Base-by-base conservation (phyloP, 208 protist species). In the Acanthamoeba lenticulata region DNA sequence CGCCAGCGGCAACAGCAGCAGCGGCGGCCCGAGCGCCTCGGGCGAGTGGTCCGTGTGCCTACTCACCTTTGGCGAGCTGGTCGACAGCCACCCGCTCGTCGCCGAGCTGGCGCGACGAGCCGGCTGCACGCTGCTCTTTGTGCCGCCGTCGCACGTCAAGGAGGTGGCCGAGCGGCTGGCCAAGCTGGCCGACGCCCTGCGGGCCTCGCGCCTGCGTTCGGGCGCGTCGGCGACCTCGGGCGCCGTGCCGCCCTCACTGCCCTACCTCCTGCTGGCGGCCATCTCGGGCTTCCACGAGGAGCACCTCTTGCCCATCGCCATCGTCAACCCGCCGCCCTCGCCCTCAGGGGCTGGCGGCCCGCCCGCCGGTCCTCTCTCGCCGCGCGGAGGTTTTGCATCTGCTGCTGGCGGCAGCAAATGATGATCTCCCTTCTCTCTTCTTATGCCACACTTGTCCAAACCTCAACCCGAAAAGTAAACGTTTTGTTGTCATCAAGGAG, bases 261-360 rank as follows among this genome's bases (percentile, higher is more conserved):
- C 65, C 42, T 38, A 86, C 36, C 27, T 57, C 27, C 34, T 86
- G 24, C 38, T 86, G 19, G 77, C 77, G 21, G 45, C 77, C 77
- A 86, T 86, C 19, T 57, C 38, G 38, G 38, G 44, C 77, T 86
- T 86, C 77, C 77, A 86, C 38, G 77, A 86, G 45, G 77, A 86
- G 77, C 34, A 38, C 77, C 77, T 86, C 77, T 21, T 86, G 44
- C 77, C 77, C 27, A 86, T 86, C 11, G 77, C 77, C 77, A 86
- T 86, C 77, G 52, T 86, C 77, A 86, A 86, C 44, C 44, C 77
- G 15, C 77, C 77, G n/a, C n/a, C n/a, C n/a, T n/a, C n/a, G n/a
- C n/a, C n/a, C n/a, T n/a, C n/a, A n/a, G n/a, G n/a, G n/a, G n/a
- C n/a, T n/a, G n/a, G n/a, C n/a, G n/a, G n/a, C n/a, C n/a, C n/a